A percentile compares a stretch with the other conserved stretches of the same genome.
Conservation (phyloP, 768 basidiomycete species). For the Imleria badia region DNA sequence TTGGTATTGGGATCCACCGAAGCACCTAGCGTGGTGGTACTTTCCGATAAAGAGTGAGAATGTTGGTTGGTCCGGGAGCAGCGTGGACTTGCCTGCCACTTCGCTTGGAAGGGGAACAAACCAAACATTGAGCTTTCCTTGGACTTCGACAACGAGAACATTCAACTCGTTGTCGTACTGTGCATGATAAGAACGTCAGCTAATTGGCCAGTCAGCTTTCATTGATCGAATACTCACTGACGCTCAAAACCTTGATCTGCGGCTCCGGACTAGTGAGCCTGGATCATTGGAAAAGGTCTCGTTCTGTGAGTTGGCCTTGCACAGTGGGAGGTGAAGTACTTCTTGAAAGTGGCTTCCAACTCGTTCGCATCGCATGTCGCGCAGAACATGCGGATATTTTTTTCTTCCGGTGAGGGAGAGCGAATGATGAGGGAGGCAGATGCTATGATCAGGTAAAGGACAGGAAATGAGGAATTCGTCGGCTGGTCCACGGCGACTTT, state of each 20-base stretch:
- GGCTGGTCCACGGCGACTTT: conserved; percentile 4
- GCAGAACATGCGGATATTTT: conserved; percentile 49
- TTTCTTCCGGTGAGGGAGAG: conserved; percentile 38
- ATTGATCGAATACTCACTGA: conserved; percentile 38
- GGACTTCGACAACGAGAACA: conserved; percentile 51
- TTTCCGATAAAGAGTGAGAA: too few species aligned
- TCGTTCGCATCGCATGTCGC: conserved; percentile 48
- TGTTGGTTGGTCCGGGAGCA: too few species aligned
- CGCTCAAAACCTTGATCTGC: conserved; percentile 39
- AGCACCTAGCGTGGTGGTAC: too few species aligned
- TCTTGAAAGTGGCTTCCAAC: conserved; percentile 46
- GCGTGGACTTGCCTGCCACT: conserved; percentile 42
- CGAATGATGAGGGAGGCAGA: background rate
- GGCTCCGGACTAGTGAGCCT: conserved; percentile 57
- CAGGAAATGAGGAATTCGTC: background rate
- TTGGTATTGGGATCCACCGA: too few species aligned
- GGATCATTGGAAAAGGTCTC: conserved; percentile 63
- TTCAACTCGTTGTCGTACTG: conserved; percentile 49
- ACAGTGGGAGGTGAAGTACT: conserved; percentile 57
- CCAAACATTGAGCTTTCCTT: conserved; percentile 36
- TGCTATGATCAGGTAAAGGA: background rate
- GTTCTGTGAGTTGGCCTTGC: conserved; percentile 53
- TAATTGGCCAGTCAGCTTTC: background rate
- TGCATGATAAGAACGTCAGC: background rate
- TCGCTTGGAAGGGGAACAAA: conserved; percentile 53